Evolutionary conservation across 257 asterid species (phyloP).

Genomic region (Solanum sejunctum): DNA sequence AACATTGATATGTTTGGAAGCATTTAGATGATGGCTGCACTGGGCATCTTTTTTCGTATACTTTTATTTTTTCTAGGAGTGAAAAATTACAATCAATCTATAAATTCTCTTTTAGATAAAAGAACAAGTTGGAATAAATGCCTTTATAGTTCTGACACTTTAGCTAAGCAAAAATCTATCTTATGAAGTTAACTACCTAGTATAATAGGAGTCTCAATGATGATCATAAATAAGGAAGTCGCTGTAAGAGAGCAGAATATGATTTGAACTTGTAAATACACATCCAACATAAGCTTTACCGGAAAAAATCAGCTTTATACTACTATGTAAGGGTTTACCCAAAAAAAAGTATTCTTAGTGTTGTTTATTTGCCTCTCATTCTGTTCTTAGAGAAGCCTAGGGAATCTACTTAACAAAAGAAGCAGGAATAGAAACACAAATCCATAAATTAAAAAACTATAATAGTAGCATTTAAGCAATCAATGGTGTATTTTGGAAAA

Average conservation of each 20-base stretch:
- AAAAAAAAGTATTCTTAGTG: background rate
- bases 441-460: background rate
- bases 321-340: background rate
- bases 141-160: background rate
- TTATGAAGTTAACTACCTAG: background rate
- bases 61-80: background rate
- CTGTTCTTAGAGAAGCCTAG: background rate
- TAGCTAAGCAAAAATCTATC: background rate
- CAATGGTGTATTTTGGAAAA: background rate
- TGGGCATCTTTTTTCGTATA: background rate
- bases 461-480: background rate
- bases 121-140: background rate
- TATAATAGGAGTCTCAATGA: background rate
- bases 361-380: background rate
- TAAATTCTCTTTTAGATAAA: background rate
- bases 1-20: background rate
- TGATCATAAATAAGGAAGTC: background rate
- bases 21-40: background rate
- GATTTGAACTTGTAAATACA: background rate
- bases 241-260: background rate
- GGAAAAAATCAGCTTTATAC: background rate
- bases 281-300: background rate
- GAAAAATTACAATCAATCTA: background rate
- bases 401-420: background rate
- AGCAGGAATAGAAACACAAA: background rate